A percentile compares a stretch with the other conserved stretches of the same genome.
Conservation (phyloP, 495 filamentous ascomycete genomes). For the Evansstolkia leycettana region DNA sequence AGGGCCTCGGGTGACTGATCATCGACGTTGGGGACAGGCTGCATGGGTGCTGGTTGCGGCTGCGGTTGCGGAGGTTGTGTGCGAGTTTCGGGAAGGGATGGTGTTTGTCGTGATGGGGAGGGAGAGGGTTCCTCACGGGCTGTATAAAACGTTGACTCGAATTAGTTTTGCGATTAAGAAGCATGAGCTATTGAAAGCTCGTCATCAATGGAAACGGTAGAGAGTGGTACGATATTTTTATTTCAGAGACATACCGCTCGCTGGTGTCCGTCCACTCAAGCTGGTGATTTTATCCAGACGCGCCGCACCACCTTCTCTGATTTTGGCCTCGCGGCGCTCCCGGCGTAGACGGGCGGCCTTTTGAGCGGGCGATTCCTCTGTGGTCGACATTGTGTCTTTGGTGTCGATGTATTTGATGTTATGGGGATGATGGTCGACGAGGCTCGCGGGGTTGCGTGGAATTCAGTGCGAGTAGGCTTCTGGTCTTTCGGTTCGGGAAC, state of each 20-base stretch:
- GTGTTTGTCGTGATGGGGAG: slow-evolving; percentile 18
- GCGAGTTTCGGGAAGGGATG: slow-evolving; percentile 8
- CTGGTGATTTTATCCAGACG: slow-evolving; percentile 80
- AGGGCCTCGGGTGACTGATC: slow-evolving; percentile 15
- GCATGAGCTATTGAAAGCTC: too few relatives aligned
- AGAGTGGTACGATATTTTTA: too few relatives aligned
- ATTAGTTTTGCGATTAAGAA: too few relatives aligned
- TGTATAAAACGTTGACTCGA: slow-evolving; percentile 3
- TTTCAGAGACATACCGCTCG: slow-evolving; percentile 19
- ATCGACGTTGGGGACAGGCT: slow-evolving; percentile 4
- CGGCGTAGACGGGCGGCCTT: slow-evolving; percentile 74
- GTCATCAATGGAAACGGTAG: too few relatives aligned
- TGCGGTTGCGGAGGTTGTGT: slow-evolving; percentile 5
- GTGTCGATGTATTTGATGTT: slow-evolving; percentile 1
- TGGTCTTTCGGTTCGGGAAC: too few relatives aligned
- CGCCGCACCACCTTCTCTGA: slow-evolving; percentile 65
- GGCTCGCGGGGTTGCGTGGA: too few relatives aligned
- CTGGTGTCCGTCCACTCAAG: slow-evolving; percentile 52
- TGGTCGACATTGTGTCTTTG: slow-evolving; percentile 18
- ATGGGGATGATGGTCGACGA: neutral
- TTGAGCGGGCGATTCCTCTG: slow-evolving; percentile 45
- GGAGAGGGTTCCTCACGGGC: slow-evolving; percentile 20
- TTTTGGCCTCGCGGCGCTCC: slow-evolving; percentile 82
- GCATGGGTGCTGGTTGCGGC: slow-evolving; percentile 4
- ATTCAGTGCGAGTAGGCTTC: too few relatives aligned